Evolutionary conservation across 768 basidiomycete species (phyloP), one percentile per base, ranked within the genome.

Genomic region (Tylopilus sp.): DNA sequence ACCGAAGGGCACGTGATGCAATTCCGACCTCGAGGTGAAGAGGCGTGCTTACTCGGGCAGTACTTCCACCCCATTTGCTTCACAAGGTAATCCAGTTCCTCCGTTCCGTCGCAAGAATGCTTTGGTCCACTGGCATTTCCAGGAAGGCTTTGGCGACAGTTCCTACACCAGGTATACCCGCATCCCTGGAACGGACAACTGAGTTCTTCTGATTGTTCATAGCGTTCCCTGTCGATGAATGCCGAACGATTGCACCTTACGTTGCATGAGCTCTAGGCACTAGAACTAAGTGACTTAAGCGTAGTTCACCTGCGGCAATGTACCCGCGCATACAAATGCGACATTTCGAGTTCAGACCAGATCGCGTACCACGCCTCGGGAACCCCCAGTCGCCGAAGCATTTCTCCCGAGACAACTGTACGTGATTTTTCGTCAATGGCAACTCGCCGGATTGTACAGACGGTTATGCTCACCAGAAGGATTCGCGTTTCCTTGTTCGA

Each of bases 101-200:
- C 71, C 14, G 76, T 71, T 5, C 80, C 81, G 48, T 84, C 83
- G 61, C 84, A 86, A 1, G 79, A 78, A 57, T 84, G 81, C 42
- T 70, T 66, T 13, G 70, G 72, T 19, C 68, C 72, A n/a, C n/a
- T n/a, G n/a, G n/a, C n/a, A 19, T 60, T 58, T 12, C 64, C 24
- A 1, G 58, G 51, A 29, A 73, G 44, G 52, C 59, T 38, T 50
- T 81, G 78, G 38, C 76, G 75, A 64, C 84, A 86, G 26, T 65
- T 64, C 66, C 80, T 85, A 67, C 84, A 86, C 85, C 83, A 86
- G 28, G 67, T 70, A 58, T 81, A 69, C 12, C 60, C 59, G 56
- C 84, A 86, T n/a, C 61, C 62, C 0, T 71, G 73, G 36, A 76
- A 58, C 1, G 82, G 81, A 57, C 85, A 86, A 13, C 59, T 57